phyloP scores from a whole-genome alignment of 106 monocot genomes.

The Hemerocallis citrina region DNA sequence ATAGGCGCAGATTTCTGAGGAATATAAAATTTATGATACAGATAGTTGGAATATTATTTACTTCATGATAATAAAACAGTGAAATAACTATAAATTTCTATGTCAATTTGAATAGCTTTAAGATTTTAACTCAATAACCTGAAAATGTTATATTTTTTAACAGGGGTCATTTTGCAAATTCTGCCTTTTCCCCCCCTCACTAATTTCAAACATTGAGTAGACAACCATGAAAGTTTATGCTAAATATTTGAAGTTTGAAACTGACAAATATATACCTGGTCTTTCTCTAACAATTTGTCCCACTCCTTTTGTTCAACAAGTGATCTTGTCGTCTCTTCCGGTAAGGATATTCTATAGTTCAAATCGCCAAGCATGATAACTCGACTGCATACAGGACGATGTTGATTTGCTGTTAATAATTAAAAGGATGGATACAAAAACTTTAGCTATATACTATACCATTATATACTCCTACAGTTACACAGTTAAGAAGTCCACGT shows the following conservation, averaged over 20 bases:
- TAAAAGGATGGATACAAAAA: neutral
- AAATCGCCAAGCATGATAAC: slow-evolving; percentile 63
- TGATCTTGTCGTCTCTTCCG: slow-evolving; percentile 38
- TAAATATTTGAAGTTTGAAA: neutral
- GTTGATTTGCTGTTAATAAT: neutral
- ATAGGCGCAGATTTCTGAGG: too few relatives aligned
- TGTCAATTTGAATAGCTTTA: too few relatives aligned
- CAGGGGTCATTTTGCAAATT: too few relatives aligned
- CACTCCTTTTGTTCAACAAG: slow-evolving; percentile 46
- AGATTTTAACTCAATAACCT: neutral
- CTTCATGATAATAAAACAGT: too few relatives aligned
- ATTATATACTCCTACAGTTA: too few relatives aligned
- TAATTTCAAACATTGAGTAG: too few relatives aligned
- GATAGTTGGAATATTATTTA: too few relatives aligned
- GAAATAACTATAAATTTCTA: too few relatives aligned
- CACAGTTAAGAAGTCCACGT: too few relatives aligned
- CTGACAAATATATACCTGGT: slow-evolving; percentile 31
- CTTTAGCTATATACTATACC: neutral
- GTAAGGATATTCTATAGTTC: slow-evolving; percentile 71
- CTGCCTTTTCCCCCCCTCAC: too few relatives aligned
- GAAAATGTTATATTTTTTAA: neutral
- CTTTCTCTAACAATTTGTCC: slow-evolving; percentile 48
- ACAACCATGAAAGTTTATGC: neutral
- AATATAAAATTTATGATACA: too few relatives aligned
- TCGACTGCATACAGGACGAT: slow-evolving; percentile 30